These are phyloP conservation scores for Xylaria sp. DNA, from an alignment of 2,329 filamentous ascomycete species.

Conservation along the genomic window DNA sequence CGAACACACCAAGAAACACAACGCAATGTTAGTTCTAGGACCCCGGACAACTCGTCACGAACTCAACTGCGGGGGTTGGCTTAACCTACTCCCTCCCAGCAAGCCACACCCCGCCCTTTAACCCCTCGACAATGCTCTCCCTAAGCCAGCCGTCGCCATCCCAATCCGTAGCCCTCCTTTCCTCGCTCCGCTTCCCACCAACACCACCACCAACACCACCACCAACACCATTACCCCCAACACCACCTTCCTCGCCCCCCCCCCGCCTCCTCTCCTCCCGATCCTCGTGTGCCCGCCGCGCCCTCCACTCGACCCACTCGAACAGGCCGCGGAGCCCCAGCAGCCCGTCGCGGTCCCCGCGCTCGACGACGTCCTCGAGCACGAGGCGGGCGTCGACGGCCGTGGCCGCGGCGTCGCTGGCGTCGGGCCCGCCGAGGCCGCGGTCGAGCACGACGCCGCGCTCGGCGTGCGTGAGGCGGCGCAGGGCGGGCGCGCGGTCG, in stretches of 20 bases:
- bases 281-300: conserved; percentile 29
- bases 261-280: conserved; percentile 26
- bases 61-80: no score
- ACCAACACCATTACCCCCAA: background rate
- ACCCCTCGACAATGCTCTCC: conserved; percentile 56
- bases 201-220: conserved; percentile 12
- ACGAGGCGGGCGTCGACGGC: conserved; percentile 73
- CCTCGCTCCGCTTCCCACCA: conserved; percentile 1
- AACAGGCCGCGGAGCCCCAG: conserved; percentile 57
- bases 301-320: conserved; percentile 57
- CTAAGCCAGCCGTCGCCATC: conserved; percentile 56
- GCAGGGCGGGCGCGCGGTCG: conserved; percentile 55
- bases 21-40: no score
- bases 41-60: no score
- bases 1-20: no score
- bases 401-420: conserved; percentile 43
- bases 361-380: conserved; percentile 54
- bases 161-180: conserved; percentile 27
- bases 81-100: conserved; percentile 39
- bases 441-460: conserved; percentile 62
- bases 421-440: conserved; percentile 51
- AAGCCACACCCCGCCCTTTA: conserved; percentile 60
- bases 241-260: conserved; percentile 21
- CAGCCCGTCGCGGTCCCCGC: conserved; percentile 39
- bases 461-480: conserved; percentile 65